Conservation (phyloP, 192 early-diverging fungal species). For the Coemansia sp. region DNA sequence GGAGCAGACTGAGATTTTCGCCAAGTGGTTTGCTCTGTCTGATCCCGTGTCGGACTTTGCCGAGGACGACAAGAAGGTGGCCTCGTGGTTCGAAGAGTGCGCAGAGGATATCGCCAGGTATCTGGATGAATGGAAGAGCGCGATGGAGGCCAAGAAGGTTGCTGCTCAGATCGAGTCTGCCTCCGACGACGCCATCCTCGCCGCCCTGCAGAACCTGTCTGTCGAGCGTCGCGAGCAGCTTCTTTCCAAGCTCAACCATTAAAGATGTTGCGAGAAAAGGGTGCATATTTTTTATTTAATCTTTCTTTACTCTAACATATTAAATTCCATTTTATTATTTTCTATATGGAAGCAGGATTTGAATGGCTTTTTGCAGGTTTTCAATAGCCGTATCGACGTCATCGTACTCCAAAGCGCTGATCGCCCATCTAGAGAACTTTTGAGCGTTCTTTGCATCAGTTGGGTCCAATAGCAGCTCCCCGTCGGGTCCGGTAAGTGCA, state of each 20-base stretch:
- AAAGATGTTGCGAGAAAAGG: background rate
- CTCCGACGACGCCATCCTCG: constrained; percentile 39
- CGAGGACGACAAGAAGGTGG: constrained; percentile 58
- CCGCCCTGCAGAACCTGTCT: constrained; percentile 35
- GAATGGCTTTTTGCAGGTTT: constrained; percentile 69
- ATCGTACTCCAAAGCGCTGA: constrained; percentile 92
- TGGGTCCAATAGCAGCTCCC: constrained; percentile 48
- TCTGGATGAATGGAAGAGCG: constrained; percentile 15
- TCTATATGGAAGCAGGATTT: constrained; percentile 28
- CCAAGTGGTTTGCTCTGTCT: constrained; percentile 59
- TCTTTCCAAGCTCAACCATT: constrained; percentile 22
- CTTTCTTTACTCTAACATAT: too few relatives aligned
- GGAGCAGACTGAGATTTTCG: constrained; percentile 53
- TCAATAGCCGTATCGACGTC: constrained; percentile 84
- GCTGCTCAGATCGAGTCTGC: constrained; percentile 10
- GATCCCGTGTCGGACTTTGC: constrained; percentile 44
- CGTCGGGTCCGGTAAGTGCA: background rate
- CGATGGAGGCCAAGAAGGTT: constrained; percentile 8
- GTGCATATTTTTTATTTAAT: background rate
- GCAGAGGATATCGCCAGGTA: background rate
- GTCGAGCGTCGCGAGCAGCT: constrained; percentile 43
- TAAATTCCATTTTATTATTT: background rate
- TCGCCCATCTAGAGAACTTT: constrained; percentile 88
- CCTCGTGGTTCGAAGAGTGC: constrained; percentile 60
- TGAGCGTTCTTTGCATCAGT: constrained; percentile 64